phyloP scores from a whole-genome alignment of 768 basidiomycete species.

The Candolleomyces eurysporus region DNA sequence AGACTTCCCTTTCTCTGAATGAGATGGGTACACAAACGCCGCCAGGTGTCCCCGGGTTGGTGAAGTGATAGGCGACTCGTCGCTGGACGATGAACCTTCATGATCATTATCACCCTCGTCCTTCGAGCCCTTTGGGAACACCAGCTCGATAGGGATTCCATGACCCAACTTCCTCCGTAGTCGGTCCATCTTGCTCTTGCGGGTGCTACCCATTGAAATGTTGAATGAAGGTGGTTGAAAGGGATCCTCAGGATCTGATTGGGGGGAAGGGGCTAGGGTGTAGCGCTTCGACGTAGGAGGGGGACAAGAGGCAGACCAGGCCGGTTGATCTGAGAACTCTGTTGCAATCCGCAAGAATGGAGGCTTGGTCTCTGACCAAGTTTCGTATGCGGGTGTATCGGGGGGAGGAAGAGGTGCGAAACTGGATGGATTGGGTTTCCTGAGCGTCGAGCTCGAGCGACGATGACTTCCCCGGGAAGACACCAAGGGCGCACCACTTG shows the following conservation, averaged over 20 bases:
- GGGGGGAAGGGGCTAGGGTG: not conserved
- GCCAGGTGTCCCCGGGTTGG: not conserved
- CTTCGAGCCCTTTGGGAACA: conserved; percentile 44
- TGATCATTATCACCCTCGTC: not conserved
- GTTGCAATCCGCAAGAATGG: conserved; percentile 18
- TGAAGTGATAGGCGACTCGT: not conserved
- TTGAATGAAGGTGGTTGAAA: conserved; percentile 23
- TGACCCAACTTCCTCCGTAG: conserved; percentile 62
- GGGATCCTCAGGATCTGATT: not conserved
- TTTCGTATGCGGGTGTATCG: conserved; percentile 5
- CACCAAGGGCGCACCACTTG: not conserved
- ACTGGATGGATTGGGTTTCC: not conserved
- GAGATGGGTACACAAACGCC: not conserved
- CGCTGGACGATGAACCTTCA: not conserved
- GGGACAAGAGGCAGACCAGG: not conserved
- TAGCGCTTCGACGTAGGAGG: not conserved
- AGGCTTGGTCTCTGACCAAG: conserved; percentile 14
- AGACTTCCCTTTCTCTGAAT: not conserved
- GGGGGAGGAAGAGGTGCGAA: not conserved
- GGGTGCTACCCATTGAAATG: conserved; percentile 38
- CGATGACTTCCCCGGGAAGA: not conserved
- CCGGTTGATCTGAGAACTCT: too few relatives aligned
- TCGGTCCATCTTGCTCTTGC: conserved; percentile 62
- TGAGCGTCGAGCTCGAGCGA: not conserved
- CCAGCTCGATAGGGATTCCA: conserved; percentile 57